Evolutionary conservation across 2,329 filamentous ascomycete species (phyloP).

Genomic region (Trichoderma afroharzianum): DNA sequence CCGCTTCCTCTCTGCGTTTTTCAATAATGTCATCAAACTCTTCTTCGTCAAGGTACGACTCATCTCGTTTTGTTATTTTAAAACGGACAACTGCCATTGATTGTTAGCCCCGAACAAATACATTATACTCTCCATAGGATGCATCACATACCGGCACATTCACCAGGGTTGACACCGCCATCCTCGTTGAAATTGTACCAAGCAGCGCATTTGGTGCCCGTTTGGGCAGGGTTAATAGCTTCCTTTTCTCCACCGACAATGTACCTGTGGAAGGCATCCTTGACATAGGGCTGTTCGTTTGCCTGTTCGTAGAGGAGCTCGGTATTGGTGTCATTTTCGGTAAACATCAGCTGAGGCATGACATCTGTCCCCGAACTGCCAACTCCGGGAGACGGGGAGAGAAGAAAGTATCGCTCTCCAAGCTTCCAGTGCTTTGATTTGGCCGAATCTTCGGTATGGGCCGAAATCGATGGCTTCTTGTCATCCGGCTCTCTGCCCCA

Average conservation of each 20-base stretch:
- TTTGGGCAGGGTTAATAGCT: conserved; percentile 74
- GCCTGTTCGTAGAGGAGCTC: conserved; percentile 70
- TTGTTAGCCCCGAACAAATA: background rate
- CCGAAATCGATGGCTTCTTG: conserved; percentile 75
- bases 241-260: conserved; percentile 79
- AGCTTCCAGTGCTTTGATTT: conserved; percentile 77
- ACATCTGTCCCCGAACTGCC: conserved; percentile 78
- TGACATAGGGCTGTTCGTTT: conserved; percentile 82
- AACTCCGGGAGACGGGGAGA: conserved; percentile 86
- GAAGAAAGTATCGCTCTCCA: conserved; percentile 76
- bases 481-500: conserved; percentile 78
- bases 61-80: conserved; percentile 71
- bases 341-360: conserved; percentile 81
- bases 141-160: conserved; percentile 70
- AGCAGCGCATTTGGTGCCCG: conserved; percentile 83
- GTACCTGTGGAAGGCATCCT: conserved; percentile 88
- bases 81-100: conserved; percentile 72
- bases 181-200: conserved; percentile 92
- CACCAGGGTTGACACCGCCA: conserved; percentile 80
- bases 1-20: conserved; percentile 79
- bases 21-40: conserved; percentile 89
- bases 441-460: conserved; percentile 62
- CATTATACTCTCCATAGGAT: background rate
- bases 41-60: conserved; percentile 85
- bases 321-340: conserved; percentile 92